These are phyloP conservation scores for Teunomyces atbi DNA, from an alignment of 805 yeast species.

Conservation along the genomic window DNA sequence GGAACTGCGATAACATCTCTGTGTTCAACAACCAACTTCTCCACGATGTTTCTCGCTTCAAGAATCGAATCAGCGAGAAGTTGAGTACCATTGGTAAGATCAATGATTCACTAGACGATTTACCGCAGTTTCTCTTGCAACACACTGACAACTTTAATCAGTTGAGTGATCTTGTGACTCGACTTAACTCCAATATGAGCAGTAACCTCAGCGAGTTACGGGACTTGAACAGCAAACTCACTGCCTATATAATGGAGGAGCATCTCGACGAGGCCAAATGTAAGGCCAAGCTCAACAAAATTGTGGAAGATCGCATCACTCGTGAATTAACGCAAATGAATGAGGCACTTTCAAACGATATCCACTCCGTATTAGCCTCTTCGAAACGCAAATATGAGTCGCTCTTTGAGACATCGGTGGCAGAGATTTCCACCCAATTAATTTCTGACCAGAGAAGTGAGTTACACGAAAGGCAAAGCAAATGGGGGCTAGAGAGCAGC, in stretches of 20 bases:
- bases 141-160: constrained; percentile 8
- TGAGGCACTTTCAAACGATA: background rate
- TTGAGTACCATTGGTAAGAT: constrained; percentile 7
- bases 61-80: constrained; percentile 5
- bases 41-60: constrained; percentile 6
- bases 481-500: background rate
- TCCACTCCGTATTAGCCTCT: background rate
- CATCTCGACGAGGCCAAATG: constrained; percentile 10
- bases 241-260: constrained; percentile 15
- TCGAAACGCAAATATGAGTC: constrained; percentile 3
- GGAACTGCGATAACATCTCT: constrained; percentile 5
- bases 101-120: constrained; percentile 8
- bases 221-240: constrained; percentile 11
- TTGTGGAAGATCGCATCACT: constrained; percentile 1
- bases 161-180: constrained; percentile 3
- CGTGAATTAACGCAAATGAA: constrained; percentile 3
- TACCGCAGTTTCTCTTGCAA: constrained; percentile 9
- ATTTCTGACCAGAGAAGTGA: constrained; percentile 1
- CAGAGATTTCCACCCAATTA: constrained; percentile 1
- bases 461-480: background rate
- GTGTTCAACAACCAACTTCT: constrained; percentile 1
- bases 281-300: background rate
- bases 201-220: constrained; percentile 4
- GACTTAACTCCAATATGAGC: constrained; percentile 5
- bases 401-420: constrained; percentile 4